Conservation (phyloP, 2,329 filamentous ascomycete species). For the Fusarium verticillioides region DNA sequence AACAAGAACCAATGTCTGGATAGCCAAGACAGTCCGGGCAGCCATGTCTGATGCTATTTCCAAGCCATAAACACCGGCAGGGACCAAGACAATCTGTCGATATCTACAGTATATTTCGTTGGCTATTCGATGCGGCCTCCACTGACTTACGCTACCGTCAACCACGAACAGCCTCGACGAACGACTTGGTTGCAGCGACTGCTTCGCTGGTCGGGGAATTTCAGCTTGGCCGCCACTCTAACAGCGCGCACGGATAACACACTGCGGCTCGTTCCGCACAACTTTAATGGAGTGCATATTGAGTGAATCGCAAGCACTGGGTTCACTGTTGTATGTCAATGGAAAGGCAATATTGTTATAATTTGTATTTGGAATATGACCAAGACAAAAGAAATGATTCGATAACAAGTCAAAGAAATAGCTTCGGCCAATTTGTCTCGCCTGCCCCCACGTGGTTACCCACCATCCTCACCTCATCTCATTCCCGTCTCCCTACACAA, state of each 20-base stretch:
- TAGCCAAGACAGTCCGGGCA: constrained; percentile 47
- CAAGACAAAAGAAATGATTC: constrained; percentile 43
- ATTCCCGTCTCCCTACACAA: constrained; percentile 4
- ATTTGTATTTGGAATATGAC: constrained; percentile 22
- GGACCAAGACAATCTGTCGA: neutral
- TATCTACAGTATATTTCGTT: neutral
- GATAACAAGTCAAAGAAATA: neutral
- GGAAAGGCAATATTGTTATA: neutral
- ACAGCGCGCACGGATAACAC: neutral
- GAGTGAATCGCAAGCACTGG: neutral
- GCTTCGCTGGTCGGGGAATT: neutral
- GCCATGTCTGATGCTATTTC: constrained; percentile 44
- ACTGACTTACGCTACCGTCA: fast-evolving
- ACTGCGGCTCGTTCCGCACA: neutral
- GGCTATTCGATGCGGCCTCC: neutral
- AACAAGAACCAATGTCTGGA: constrained; percentile 45
- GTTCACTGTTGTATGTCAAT: neutral
- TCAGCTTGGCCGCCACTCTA: neutral
- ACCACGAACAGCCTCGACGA: too few species aligned
- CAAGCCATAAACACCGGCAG: constrained; percentile 15
- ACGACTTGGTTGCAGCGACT: neutral
- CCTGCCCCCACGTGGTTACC: constrained; percentile 34
- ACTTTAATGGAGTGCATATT: neutral
- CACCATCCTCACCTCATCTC: constrained; percentile 23
- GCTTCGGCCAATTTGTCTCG: constrained; percentile 16